Evolutionary conservation across 2,329 filamentous ascomycete species (phyloP).

Genomic region (Myriosclerotinia duriaeana): DNA sequence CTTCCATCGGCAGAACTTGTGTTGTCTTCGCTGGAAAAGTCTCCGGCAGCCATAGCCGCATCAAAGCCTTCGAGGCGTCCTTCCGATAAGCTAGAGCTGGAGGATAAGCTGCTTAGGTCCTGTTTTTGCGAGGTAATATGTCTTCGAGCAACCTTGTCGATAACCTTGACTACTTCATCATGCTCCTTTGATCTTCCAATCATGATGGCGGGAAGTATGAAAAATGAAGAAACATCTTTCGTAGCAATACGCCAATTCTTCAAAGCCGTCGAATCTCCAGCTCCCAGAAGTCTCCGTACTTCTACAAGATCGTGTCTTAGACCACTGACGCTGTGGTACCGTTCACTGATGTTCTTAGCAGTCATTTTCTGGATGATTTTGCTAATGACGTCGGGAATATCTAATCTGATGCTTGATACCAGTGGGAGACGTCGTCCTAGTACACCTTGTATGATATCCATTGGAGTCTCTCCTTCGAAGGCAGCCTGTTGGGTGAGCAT

Average conservation of each 20-base stretch:
- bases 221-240: slow-evolving; percentile 76
- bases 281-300: slow-evolving; percentile 70
- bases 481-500: slow-evolving; percentile 77
- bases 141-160: slow-evolving; percentile 71
- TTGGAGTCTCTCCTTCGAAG: slow-evolving; percentile 74
- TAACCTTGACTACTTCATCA: slow-evolving; percentile 67
- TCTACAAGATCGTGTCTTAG: slow-evolving; percentile 76
- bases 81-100: slow-evolving; percentile 54
- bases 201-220: slow-evolving; percentile 78
- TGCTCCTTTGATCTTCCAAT: slow-evolving; percentile 77
- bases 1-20: slow-evolving; percentile 56
- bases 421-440: slow-evolving; percentile 75
- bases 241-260: slow-evolving; percentile 73
- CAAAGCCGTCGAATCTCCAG: slow-evolving; percentile 71
- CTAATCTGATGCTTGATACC: slow-evolving; percentile 73
- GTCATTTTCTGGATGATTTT: slow-evolving; percentile 90
- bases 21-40: slow-evolving; percentile 57
- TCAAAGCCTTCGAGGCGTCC: slow-evolving; percentile 33
- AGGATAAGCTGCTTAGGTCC: slow-evolving; percentile 49
- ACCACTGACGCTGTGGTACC: slow-evolving; percentile 86
- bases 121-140: slow-evolving; percentile 53
- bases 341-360: slow-evolving; percentile 79
- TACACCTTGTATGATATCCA: slow-evolving; percentile 90
- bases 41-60: slow-evolving; percentile 46
- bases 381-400: slow-evolving; percentile 80